A percentile compares a stretch with the other conserved stretches of the same genome.
Evolutionary conservation across 306 rosid species (phyloP).

Genomic region (Trifolium fragiferum): DNA sequence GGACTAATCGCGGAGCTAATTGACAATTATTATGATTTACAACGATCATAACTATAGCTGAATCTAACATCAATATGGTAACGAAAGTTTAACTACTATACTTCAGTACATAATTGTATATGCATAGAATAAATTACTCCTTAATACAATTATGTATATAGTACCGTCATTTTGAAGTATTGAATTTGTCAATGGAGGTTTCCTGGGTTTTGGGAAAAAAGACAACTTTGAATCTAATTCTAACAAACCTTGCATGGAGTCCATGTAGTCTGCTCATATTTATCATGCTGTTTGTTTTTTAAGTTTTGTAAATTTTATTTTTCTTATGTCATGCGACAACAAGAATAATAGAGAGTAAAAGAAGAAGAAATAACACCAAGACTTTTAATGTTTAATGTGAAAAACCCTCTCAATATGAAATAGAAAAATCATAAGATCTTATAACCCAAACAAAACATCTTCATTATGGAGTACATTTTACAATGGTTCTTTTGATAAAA

Average conservation of each 20-base stretch:
- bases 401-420: neutral
- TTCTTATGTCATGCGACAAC: conserved; percentile 13
- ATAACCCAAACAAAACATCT: neutral
- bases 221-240: neutral
- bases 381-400: neutral
- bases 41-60: neutral
- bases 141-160: neutral
- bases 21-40: neutral
- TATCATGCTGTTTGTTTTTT: neutral
- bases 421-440: neutral
- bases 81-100: neutral
- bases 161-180: neutral
- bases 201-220: neutral
- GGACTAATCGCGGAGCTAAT: conserved; percentile 6
- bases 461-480: neutral
- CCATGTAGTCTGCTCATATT: neutral
- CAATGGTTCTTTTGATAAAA: neutral
- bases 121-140: neutral
- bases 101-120: neutral
- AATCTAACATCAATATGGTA: conserved; percentile 7
- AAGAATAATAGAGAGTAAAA: neutral
- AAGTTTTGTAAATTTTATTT: conserved; percentile 6
- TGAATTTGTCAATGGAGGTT: conserved; percentile 1
- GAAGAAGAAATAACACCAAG: conserved; percentile 1
- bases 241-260: neutral